A percentile compares a stretch with the other conserved stretches of the same genome.
phyloP scores from a whole-genome alignment of 2,329 filamentous ascomycete species.

The Cytospora mali region DNA sequence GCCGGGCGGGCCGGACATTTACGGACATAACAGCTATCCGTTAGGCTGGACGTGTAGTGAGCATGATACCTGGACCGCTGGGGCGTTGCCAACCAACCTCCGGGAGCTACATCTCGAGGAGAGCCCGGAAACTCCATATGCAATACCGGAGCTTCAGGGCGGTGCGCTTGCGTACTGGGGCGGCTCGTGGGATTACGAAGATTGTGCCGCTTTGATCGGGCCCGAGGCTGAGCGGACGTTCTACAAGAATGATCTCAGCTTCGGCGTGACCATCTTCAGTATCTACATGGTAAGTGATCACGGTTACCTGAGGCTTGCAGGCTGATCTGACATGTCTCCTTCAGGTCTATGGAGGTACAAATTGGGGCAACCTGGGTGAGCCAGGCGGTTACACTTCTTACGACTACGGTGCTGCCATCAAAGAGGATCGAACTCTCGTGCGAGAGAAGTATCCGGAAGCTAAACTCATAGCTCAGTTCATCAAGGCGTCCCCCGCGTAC shows the following conservation, averaged over 20 bases:
- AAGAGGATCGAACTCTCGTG: constrained; percentile 67
- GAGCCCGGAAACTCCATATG: constrained; percentile 67
- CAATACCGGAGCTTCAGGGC: constrained; percentile 64
- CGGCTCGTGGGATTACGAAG: constrained; percentile 64
- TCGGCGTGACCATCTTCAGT: constrained; percentile 69
- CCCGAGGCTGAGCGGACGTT: constrained; percentile 78
- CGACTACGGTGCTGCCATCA: constrained; percentile 61
- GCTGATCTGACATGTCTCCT: background rate
- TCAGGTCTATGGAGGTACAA: constrained; percentile 73
- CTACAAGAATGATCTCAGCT: constrained; percentile 74
- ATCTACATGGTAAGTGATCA: constrained; percentile 67
- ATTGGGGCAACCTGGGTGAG: constrained; percentile 80
- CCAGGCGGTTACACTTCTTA: constrained; percentile 65
- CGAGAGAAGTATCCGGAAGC: constrained; percentile 80
- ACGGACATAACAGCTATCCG: constrained; percentile 68
- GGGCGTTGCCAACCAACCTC: constrained; percentile 58
- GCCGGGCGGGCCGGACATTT: constrained; percentile 61
- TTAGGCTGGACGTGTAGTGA: constrained; percentile 56
- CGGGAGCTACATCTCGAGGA: constrained; percentile 56
- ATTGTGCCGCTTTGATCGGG: constrained; percentile 67
- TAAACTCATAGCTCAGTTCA: constrained; percentile 75
- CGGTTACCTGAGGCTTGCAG: background rate
- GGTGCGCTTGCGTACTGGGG: constrained; percentile 77
- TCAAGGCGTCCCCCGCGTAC: constrained; percentile 72
- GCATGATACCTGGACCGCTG: constrained; percentile 62